phyloP scores from a whole-genome alignment of 2,329 filamentous ascomycete genomes.

The Graphilbum ipis-grandicollis region DNA sequence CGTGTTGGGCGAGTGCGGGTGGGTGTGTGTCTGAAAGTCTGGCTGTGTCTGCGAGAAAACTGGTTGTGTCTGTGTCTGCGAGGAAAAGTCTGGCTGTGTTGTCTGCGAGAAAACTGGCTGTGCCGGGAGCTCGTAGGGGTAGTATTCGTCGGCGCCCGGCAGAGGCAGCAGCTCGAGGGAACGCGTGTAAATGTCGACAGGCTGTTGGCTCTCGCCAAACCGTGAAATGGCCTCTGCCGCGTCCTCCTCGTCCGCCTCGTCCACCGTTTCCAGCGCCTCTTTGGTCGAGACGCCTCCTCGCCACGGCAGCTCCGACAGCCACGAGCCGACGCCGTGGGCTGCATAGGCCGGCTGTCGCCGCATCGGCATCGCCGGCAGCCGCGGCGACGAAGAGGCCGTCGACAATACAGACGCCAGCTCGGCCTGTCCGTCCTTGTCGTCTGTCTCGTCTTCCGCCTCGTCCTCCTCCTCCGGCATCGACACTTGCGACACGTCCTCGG shows the following conservation, averaged over 20 bases:
- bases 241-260: neutral
- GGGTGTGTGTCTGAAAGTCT: constrained; percentile 1
- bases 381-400: neutral
- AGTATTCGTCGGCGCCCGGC: neutral
- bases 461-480: neutral
- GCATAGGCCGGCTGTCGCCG: no score
- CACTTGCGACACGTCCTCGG: no score
- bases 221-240: neutral
- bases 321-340: constrained; percentile 3
- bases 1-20: constrained; percentile 2
- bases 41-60: no score
- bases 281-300: neutral
- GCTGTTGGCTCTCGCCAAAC: neutral
- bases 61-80: no score
- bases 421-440: neutral
- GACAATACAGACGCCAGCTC: neutral
- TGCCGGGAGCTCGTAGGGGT: neutral
- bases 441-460: neutral
- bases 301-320: constrained; percentile 5
- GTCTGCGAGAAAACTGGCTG: neutral
- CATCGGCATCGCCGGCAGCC: neutral
- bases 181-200: constrained; percentile 8
- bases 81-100: no score
- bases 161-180: constrained; percentile 6
- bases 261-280: no score